Evolutionary conservation across 805 yeast species (phyloP).

Genomic region (Candida patagonica): DNA sequence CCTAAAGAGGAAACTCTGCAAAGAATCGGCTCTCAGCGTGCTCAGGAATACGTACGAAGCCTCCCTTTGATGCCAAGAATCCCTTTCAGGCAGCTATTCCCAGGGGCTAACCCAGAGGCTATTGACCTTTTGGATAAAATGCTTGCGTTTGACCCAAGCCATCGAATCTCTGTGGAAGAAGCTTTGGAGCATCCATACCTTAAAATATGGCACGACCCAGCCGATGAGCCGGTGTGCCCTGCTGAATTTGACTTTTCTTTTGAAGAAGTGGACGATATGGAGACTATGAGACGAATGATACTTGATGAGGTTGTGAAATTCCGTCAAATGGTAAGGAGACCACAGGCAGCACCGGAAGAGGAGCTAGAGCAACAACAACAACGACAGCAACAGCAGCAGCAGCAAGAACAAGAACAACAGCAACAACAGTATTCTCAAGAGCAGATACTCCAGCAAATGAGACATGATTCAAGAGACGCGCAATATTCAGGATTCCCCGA

Average conservation of each 20-base stretch:
- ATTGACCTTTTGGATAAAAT: conserved; percentile 68
- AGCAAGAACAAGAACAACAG: conserved; percentile 20
- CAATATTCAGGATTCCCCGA: conserved; percentile 12
- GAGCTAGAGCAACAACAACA: conserved; percentile 21
- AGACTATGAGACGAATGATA: conserved; percentile 64
- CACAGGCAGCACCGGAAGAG: conserved; percentile 39
- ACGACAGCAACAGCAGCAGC: conserved; percentile 25
- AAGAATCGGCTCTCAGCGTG: conserved; percentile 75
- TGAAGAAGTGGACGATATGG: conserved; percentile 75
- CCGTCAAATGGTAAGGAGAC: conserved; percentile 73
- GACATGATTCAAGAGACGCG: conserved; percentile 12
- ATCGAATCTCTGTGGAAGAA: conserved; percentile 78
- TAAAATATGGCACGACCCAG: conserved; percentile 84
- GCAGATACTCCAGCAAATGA: conserved; percentile 28
- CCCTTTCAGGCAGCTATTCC: conserved; percentile 47
- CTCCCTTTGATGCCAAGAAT: conserved; percentile 62
- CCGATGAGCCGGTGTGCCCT: conserved; percentile 73
- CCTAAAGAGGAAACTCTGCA: conserved; percentile 65
- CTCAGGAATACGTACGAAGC: conserved; percentile 77
- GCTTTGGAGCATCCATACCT: conserved; percentile 87
- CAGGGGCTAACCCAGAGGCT: conserved; percentile 80
- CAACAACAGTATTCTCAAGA: conserved; percentile 25
- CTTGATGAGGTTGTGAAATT: conserved; percentile 70
- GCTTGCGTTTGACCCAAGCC: conserved; percentile 79
- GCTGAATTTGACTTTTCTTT: conserved; percentile 79